Evolutionary conservation across 2,329 filamentous ascomycete genomes (phyloP).

Genomic region (Aspergillus sp.): DNA sequence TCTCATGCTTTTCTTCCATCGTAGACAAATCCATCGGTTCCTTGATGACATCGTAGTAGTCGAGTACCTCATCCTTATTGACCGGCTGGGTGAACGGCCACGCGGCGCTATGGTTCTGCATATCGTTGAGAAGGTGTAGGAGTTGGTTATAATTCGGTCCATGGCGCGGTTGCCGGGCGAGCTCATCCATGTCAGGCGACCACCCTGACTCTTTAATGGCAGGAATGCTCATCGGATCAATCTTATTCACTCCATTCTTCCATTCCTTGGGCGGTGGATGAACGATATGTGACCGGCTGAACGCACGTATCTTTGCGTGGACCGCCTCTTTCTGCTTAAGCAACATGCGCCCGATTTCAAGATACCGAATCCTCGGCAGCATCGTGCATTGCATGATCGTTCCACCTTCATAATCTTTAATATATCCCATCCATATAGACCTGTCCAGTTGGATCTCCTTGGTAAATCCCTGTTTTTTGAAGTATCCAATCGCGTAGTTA

Average conservation of each 20-base stretch:
- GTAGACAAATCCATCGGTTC: constrained; percentile 95
- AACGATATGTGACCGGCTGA: constrained; percentile 82
- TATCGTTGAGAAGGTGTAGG: constrained; percentile 85
- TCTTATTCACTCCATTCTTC: constrained; percentile 70
- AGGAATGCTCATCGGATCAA: constrained; percentile 82
- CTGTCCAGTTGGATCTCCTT: constrained; percentile 95
- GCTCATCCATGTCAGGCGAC: constrained; percentile 96
- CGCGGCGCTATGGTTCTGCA: constrained; percentile 88
- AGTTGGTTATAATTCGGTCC: constrained; percentile 96
- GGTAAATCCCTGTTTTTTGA: constrained; percentile 98
- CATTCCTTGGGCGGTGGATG: constrained; percentile 84
- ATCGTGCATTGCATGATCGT: constrained; percentile 99
- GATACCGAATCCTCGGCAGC: constrained; percentile 90
- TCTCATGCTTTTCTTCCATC: constrained; percentile 94
- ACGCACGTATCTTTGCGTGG: constrained; percentile 89
- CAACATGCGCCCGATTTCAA: constrained; percentile 89
- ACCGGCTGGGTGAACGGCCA: constrained; percentile 96
- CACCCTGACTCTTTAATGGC: constrained; percentile 91
- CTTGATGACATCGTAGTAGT: constrained; percentile 98
- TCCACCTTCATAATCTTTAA: constrained; percentile 98
- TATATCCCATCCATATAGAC: constrained; percentile 97
- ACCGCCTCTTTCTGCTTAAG: constrained; percentile 97
- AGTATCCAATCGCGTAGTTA: constrained; percentile 98
- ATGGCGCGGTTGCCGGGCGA: constrained; percentile 90
- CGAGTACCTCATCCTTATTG: constrained; percentile 92